Evolutionary conservation across 2,329 filamentous ascomycete genomes (phyloP).

Genomic region (Pseudocercospora eumusae): DNA sequence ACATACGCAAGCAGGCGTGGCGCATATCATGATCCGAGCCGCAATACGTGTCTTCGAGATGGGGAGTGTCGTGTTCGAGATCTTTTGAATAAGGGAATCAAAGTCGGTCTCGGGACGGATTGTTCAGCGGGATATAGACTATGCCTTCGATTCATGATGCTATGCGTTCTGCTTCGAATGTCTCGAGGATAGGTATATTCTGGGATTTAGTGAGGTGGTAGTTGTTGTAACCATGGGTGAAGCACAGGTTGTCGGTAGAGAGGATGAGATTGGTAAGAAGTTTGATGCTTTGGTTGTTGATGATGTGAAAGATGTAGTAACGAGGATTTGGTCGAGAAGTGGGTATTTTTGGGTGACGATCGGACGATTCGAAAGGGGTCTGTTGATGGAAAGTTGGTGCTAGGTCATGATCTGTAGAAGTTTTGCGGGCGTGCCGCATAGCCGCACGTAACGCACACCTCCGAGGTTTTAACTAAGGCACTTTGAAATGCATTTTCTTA

Average conservation of each 20-base stretch:
- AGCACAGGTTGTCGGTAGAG: conserved; percentile 59
- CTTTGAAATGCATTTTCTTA: too few species aligned
- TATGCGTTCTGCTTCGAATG: conserved; percentile 61
- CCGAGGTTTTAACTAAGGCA: too few species aligned
- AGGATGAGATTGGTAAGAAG: conserved; percentile 57
- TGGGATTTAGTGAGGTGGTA: conserved; percentile 46
- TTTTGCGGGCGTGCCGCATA: too few species aligned
- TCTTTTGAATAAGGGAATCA: conserved; percentile 60
- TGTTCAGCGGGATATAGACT: conserved; percentile 64
- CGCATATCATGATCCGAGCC: conserved; percentile 65
- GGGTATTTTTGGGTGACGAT: conserved; percentile 27
- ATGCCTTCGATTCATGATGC: conserved; percentile 61
- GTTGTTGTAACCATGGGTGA: conserved; percentile 64
- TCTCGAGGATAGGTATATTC: conserved; percentile 45
- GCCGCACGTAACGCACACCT: too few species aligned
- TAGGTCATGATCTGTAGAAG: conserved; percentile 17
- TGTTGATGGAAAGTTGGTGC: conserved; percentile 24
- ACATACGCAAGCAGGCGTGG: conserved; percentile 58
- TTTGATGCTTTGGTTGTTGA: conserved; percentile 55
- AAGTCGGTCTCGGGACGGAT: conserved; percentile 68
- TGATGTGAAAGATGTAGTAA: conserved; percentile 24
- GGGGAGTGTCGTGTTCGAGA: conserved; percentile 56
- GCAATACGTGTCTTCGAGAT: conserved; percentile 68
- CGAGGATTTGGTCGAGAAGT: conserved; percentile 24
- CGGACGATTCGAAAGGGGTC: conserved; percentile 20